Percentiles rank a stretch among this genome's conserved stretches.
Evolutionary conservation across 2,329 filamentous ascomycete genomes (phyloP).

Genomic region (Trichoderma koningii): DNA sequence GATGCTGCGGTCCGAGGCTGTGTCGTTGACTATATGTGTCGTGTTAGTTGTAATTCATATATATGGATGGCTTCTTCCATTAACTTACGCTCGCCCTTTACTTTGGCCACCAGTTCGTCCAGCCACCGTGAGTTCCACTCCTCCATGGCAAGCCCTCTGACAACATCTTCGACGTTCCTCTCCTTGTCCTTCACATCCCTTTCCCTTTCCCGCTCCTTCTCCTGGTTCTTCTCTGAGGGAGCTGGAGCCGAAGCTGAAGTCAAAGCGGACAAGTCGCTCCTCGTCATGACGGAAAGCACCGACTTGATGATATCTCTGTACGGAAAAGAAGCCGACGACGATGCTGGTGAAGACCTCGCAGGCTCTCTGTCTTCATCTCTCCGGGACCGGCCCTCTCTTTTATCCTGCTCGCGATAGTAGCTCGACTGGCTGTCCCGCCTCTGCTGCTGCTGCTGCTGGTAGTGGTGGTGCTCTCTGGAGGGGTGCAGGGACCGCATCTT

Average conservation of each 20-base stretch:
- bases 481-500: not conserved
- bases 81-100: conserved; percentile 24
- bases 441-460: not conserved
- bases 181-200: conserved; percentile 24
- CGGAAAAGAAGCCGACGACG: not conserved
- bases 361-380: not conserved
- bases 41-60: not conserved
- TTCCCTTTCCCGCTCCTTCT: not conserved
- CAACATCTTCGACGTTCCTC: conserved; percentile 30
- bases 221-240: not conserved
- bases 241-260: not conserved
- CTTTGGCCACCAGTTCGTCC: conserved; percentile 28
- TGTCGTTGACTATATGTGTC: conserved; percentile 2
- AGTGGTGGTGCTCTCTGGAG: no score
- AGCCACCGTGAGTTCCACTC: conserved; percentile 27
- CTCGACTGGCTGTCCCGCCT: not conserved
- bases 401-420: not conserved
- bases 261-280: not conserved
- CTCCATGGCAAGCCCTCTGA: conserved; percentile 27
- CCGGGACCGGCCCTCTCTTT: not conserved
- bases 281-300: conserved; percentile 16
- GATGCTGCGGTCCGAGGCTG: not conserved
- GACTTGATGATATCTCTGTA: conserved; percentile 18
- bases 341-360: not conserved
- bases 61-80: not conserved